These are phyloP conservation scores for Rusavskia elegans DNA, from an alignment of 495 filamentous ascomycete species.

Conservation along the genomic window DNA sequence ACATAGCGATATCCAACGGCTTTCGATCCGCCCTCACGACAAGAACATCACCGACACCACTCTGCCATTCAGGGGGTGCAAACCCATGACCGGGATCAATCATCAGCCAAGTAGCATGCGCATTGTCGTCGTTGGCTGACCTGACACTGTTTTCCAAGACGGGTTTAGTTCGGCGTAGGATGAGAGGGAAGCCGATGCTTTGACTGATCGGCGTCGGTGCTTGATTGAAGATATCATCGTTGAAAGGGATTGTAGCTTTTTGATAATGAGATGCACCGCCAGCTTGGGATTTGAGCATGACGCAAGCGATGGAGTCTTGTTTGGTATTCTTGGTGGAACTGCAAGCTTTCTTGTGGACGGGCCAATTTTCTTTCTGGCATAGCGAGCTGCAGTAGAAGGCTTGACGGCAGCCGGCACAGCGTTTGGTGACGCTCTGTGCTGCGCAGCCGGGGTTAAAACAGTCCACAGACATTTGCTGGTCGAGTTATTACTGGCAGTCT, in stretches of 20 bases:
- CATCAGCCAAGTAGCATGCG: conserved; percentile 4
- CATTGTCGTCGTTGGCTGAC: neutral
- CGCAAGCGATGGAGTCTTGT: neutral
- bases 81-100: neutral
- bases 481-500: too few relatives aligned
- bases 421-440: conserved; percentile 1
- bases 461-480: neutral
- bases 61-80: conserved; percentile 1
- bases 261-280: neutral
- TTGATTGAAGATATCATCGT: neutral
- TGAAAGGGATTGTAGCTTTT: neutral
- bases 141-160: too few relatives aligned
- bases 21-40: neutral
- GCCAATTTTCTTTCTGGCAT: conserved; percentile 1
- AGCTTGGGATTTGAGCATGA: neutral
- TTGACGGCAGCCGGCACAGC: neutral
- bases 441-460: neutral
- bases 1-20: neutral
- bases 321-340: neutral
- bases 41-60: neutral
- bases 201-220: neutral
- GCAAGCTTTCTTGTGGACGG: neutral
- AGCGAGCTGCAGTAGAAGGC: neutral
- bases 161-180: neutral
- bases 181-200: neutral